Evolutionary conservation across 306 rosid species (phyloP).

Genomic region (Ormosia emarginata): DNA sequence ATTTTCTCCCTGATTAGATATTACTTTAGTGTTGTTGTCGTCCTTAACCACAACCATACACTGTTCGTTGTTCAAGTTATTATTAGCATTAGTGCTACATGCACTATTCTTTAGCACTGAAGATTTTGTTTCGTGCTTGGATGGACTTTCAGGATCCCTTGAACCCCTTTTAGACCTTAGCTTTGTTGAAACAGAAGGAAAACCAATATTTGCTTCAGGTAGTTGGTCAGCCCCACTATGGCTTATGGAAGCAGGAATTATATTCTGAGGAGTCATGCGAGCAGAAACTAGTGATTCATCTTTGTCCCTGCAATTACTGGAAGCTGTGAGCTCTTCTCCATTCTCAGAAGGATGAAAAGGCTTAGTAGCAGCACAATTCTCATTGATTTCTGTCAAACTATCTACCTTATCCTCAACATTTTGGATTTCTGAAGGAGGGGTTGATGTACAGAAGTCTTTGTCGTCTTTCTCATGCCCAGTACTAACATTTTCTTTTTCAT

Average conservation of each 20-base stretch:
- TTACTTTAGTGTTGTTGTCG: slow-evolving; percentile 27
- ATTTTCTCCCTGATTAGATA: slow-evolving; percentile 44
- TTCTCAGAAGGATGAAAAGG: slow-evolving; percentile 34
- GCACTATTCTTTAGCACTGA: slow-evolving; percentile 43
- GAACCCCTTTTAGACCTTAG: slow-evolving; percentile 54
- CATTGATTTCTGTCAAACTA: slow-evolving; percentile 29
- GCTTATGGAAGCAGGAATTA: slow-evolving; percentile 30
- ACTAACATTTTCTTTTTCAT: slow-evolving; percentile 38
- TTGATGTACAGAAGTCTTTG: slow-evolving; percentile 23
- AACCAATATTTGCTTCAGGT: slow-evolving; percentile 41
- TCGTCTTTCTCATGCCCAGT: slow-evolving; percentile 41
- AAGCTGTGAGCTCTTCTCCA: slow-evolving; percentile 31
- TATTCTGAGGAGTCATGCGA: slow-evolving; percentile 33
- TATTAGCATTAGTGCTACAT: slow-evolving; percentile 33
- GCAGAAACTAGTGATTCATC: slow-evolving; percentile 46
- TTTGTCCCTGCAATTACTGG: slow-evolving; percentile 36
- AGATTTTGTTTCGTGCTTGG: slow-evolving; percentile 47
- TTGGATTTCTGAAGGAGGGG: slow-evolving; percentile 40
- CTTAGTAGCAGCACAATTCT: slow-evolving; percentile 32
- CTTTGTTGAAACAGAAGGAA: slow-evolving; percentile 53
- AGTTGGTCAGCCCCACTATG: slow-evolving; percentile 36
- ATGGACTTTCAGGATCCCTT: slow-evolving; percentile 57
- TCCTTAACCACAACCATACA: slow-evolving; percentile 34
- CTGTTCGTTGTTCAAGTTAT: slow-evolving; percentile 35
- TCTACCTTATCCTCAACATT: slow-evolving; percentile 32